These are phyloP conservation scores for Rhynchosporium agropyri DNA, from an alignment of 2,329 filamentous ascomycete genomes.

Conservation along the genomic window DNA sequence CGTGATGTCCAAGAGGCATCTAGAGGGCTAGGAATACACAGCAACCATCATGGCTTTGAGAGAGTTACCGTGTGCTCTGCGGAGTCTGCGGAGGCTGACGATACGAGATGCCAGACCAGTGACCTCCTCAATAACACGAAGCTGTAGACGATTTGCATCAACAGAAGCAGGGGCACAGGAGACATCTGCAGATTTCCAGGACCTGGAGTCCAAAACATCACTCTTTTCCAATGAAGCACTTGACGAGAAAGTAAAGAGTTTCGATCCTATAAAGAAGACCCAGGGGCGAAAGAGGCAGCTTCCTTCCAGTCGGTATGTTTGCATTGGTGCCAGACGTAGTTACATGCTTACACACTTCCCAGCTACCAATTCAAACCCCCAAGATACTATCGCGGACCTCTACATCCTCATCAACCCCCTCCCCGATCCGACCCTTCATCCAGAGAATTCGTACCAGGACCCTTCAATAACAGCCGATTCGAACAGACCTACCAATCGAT, in stretches of 20 bases:
- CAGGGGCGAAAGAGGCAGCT: conserved; percentile 45
- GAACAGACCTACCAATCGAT: conserved; percentile 90
- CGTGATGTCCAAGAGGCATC: conserved; percentile 26
- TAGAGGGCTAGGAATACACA: conserved; percentile 11
- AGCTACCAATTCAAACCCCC: conserved; percentile 96
- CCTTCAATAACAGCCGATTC: conserved; percentile 84
- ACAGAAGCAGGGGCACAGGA: conserved; percentile 35
- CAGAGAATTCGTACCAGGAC: conserved; percentile 85
- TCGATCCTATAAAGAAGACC: conserved; percentile 52
- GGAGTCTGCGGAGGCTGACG: conserved; percentile 37
- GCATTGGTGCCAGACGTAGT: neutral
- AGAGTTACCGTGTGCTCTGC: conserved; percentile 39
- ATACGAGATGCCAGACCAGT: conserved; percentile 33
- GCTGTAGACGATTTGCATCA: conserved; percentile 38
- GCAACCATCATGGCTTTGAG: conserved; percentile 40
- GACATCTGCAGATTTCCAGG: conserved; percentile 41
- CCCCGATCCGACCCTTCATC: conserved; percentile 83
- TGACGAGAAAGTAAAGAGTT: conserved; percentile 46
- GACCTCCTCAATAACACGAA: conserved; percentile 21
- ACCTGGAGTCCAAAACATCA: conserved; percentile 52
- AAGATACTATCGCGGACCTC: conserved; percentile 89
- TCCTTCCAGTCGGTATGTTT: conserved; percentile 46
- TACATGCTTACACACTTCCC: conserved; percentile 15
- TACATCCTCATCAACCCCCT: conserved; percentile 93
- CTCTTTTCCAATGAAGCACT: conserved; percentile 43